These are phyloP conservation scores for Diaporthe nobilis DNA, from an alignment of 2,329 filamentous ascomycete genomes.

Conservation along the genomic window DNA sequence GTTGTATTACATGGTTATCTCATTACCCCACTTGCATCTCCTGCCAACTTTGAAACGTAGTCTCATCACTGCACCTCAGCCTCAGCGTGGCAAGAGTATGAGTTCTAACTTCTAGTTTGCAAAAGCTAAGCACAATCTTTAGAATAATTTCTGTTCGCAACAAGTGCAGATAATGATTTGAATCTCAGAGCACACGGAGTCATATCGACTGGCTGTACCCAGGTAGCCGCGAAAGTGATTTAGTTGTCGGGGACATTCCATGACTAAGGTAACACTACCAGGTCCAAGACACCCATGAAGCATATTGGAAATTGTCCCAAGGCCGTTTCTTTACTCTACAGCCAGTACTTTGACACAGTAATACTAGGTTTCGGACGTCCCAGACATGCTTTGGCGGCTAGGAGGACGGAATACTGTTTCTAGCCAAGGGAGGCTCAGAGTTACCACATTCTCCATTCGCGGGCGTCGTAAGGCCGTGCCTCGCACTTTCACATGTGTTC, in stretches of 20 bases:
- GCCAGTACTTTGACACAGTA: not conserved
- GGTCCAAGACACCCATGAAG: not conserved
- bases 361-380: too few species aligned
- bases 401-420: not conserved
- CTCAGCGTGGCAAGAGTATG: not conserved
- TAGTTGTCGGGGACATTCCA: not conserved
- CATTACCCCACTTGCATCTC: not conserved
- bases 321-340: too few species aligned
- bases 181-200: not conserved
- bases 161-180: not conserved
- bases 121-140: not conserved
- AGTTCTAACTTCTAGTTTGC: too few species aligned
- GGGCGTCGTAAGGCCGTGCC: not conserved
- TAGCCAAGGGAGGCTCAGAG: not conserved
- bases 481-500: not conserved
- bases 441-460: not conserved
- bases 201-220: not conserved
- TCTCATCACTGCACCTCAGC: not conserved
- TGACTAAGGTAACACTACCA: not conserved
- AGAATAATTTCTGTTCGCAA: too few species aligned
- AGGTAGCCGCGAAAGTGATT: not conserved
- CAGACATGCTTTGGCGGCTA: not conserved
- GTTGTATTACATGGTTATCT: slow-evolving; percentile 12
- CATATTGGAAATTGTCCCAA: not conserved
- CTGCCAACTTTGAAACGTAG: not conserved